Evolutionary conservation across 2,329 filamentous ascomycete species (phyloP), one percentile per base, ranked within the genome.

Genomic region (Didymella keratinophila): DNA sequence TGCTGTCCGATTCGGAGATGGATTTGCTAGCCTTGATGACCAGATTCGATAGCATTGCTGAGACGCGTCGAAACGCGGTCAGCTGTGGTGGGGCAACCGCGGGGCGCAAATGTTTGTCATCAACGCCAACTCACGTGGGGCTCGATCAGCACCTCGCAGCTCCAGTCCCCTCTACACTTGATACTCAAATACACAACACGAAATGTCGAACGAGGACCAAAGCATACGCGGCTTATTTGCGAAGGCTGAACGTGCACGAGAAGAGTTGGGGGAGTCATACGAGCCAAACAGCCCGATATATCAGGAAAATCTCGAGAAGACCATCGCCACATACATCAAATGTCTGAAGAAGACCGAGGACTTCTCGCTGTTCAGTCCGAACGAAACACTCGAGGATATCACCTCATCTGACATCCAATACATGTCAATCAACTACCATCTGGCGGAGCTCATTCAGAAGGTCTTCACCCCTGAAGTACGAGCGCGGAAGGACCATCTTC

Each of bases 351-450:
- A 91, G 55, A 86, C 91, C 63, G 82, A 86, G 64, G 83, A 87
- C 59, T 82, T 95, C 25, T 89, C 91, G 0, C 82, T 99, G 52
- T 98, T 98, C 84, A 97, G 92, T 67, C 83, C 88, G 34, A 99
- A 99, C 78, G 95, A 99, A 77, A 85, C 86, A 0, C 78, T 94
- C 37, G 95, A 99, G 61, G 95, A 99, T 78, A 81, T 97, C 30
- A 82, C 91, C 14, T 96, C 94, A 1, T 83, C 85, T n/a, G 89
- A 96, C 71, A 80, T 99, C 30, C 92, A 92, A 71, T 90, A 94
- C 76, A 84, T 99, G 61, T 84, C 92, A 21, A 85, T 93, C 61
- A 84, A 90, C 76, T 92, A 89, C 76, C 86, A 89, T 70, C 81
- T 95, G 52, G 94, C 93, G 32, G 93, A 97, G 72, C 83, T 97